phyloP scores from a whole-genome alignment of 202 grass and related monocot species.

The Zoysia matrella region DNA sequence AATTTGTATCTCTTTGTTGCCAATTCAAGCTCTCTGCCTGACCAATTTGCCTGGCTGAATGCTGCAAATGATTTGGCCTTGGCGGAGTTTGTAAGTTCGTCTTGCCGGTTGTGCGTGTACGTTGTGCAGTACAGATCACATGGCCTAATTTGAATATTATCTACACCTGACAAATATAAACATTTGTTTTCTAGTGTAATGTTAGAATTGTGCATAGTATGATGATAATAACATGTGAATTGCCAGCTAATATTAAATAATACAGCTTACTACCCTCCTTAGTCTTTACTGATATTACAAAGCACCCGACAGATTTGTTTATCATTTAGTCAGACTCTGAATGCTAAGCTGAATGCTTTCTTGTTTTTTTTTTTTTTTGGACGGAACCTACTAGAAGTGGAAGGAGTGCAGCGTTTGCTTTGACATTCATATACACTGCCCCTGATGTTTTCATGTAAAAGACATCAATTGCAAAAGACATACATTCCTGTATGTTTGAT shows the following conservation, averaged over 20 bases:
- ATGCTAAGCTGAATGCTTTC: conserved; percentile 9
- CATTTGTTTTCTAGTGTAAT: not conserved
- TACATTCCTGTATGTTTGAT: not conserved
- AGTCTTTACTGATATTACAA: not conserved
- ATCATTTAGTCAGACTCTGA: not conserved
- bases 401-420: conserved; percentile 29
- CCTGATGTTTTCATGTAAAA: conserved; percentile 18
- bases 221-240: conserved; percentile 4
- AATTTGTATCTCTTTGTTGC: not conserved
- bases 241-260: not conserved
- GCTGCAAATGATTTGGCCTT: conserved; percentile 1
- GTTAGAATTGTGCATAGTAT: not conserved
- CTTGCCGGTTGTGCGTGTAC: not conserved
- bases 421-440: conserved; percentile 24
- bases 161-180: not conserved
- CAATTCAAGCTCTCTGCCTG: not conserved
- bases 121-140: not conserved
- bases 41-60: not conserved
- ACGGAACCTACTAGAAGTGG: conserved; percentile 25
- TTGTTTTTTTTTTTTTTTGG: not conserved
- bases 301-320: not conserved
- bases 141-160: conserved; percentile 8
- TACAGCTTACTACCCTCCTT: not conserved
- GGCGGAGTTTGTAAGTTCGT: not conserved
- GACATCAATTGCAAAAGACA: conserved; percentile 28